Conservation (phyloP, 768 basidiomycete genomes). For the Tulasnella sp. region DNA sequence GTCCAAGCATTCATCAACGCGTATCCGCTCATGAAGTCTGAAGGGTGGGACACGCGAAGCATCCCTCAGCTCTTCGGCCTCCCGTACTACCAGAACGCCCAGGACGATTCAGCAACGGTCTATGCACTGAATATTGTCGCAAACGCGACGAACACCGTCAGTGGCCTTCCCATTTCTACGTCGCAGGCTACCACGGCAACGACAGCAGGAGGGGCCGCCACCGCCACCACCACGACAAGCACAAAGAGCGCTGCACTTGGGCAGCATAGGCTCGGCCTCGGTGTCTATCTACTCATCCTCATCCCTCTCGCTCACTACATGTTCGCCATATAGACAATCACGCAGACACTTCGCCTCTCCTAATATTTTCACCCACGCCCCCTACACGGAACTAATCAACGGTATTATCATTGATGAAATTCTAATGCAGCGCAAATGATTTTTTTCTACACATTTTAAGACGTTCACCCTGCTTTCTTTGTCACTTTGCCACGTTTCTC, state of each 20-base stretch:
- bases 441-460: not conserved
- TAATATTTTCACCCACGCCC: too few relatives aligned
- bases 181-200: not conserved
- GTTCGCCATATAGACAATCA: too few relatives aligned
- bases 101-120: conserved; percentile 12
- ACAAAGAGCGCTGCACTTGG: not conserved
- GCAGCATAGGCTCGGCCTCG: not conserved
- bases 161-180: not conserved
- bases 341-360: too few relatives aligned
- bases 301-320: not conserved
- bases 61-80: conserved; percentile 37
- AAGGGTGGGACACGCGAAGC: conserved; percentile 53
- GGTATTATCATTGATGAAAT: not conserved
- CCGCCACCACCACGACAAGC: not conserved
- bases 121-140: not conserved
- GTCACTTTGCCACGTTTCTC: not conserved
- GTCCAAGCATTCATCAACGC: conserved; percentile 56
- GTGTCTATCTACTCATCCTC: not conserved
- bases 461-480: not conserved
- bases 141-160: not conserved
- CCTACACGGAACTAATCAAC: too few relatives aligned
- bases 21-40: conserved; percentile 49
- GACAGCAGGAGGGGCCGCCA: not conserved
- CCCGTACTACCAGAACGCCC: conserved; percentile 29
- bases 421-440: not conserved